Conservation (phyloP, 345 rosid species). For the Nasturtium officinale region DNA sequence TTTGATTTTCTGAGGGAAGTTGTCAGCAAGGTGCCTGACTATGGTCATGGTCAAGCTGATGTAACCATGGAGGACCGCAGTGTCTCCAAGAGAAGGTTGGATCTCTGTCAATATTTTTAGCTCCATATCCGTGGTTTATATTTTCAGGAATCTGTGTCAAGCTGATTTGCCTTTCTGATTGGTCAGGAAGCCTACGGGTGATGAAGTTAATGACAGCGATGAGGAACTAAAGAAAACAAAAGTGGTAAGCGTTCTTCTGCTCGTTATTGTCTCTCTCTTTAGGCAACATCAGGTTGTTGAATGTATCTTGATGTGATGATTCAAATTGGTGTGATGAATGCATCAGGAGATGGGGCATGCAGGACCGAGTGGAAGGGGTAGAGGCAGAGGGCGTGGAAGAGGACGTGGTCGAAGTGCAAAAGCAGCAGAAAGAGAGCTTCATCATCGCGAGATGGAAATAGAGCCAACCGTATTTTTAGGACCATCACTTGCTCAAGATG, state of each 20-base stretch:
- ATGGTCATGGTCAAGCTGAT: slow-evolving; percentile 77
- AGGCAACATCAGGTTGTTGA: not conserved
- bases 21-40: slow-evolving; percentile 97
- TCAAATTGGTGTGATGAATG: slow-evolving; percentile 23
- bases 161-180: slow-evolving; percentile 28
- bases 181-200: slow-evolving; percentile 72
- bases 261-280: not conserved
- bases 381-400: slow-evolving; percentile 95
- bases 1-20: slow-evolving; percentile 97
- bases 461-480: slow-evolving; percentile 48
- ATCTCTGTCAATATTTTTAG: not conserved
- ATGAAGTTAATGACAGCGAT: slow-evolving; percentile 82
- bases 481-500: slow-evolving; percentile 16
- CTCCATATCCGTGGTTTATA: not conserved
- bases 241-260: slow-evolving; percentile 53
- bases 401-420: slow-evolving; percentile 85
- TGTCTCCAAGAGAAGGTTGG: slow-evolving; percentile 75
- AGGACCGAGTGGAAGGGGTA: slow-evolving; percentile 77
- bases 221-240: slow-evolving; percentile 82
- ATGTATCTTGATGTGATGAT: slow-evolving; percentile 7
- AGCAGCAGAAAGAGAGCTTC: slow-evolving; percentile 61
- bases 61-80: slow-evolving; percentile 69
- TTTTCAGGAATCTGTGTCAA: not conserved
- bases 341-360: slow-evolving; percentile 74
- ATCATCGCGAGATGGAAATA: slow-evolving; percentile 62